phyloP scores from a whole-genome alignment of 495 filamentous ascomycete species.

The Rhypophila decipiens region DNA sequence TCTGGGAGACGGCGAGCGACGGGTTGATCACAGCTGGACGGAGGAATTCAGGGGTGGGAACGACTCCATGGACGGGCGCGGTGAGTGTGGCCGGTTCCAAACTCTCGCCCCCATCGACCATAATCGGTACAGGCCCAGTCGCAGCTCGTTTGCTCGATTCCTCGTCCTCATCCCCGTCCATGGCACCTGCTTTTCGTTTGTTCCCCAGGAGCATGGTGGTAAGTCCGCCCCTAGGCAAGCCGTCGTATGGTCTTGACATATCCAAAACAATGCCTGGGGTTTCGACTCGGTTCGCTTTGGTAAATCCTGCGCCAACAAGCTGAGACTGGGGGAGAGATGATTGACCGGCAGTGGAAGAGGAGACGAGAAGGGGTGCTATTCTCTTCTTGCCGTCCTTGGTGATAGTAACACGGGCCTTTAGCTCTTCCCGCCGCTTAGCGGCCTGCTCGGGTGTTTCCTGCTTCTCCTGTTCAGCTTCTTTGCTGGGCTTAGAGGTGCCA shows the following conservation, averaged over 20 bases:
- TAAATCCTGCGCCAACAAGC: conserved; percentile 63
- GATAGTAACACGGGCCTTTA: conserved; percentile 87
- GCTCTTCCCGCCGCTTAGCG: conserved; percentile 59
- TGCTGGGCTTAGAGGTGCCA: conserved; percentile 23
- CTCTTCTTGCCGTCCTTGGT: conserved; percentile 97
- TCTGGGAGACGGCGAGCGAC: conserved; percentile 69
- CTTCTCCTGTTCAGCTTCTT: conserved; percentile 22
- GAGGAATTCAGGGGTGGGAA: conserved; percentile 77
- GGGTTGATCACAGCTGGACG: conserved; percentile 83
- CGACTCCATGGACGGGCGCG: conserved; percentile 48
- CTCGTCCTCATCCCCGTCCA: conserved; percentile 59
- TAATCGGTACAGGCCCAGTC: conserved; percentile 63
- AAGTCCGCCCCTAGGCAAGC: conserved; percentile 83
- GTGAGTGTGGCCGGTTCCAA: conserved; percentile 58
- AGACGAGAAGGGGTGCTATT: conserved; percentile 85
- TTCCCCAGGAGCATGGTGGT: conserved; percentile 82
- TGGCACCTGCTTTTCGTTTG: conserved; percentile 71
- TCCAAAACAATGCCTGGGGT: conserved; percentile 82
- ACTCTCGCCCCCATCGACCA: conserved; percentile 71
- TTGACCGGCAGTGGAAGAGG: conserved; percentile 71
- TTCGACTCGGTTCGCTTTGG: conserved; percentile 57
- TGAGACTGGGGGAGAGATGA: conserved; percentile 83
- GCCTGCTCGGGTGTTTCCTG: conserved; percentile 50
- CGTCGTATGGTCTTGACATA: conserved; percentile 89
- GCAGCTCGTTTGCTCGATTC: conserved; percentile 58